Conservation (phyloP, 805 yeast genomes). For the Cyberlindnera mycetangii region DNA sequence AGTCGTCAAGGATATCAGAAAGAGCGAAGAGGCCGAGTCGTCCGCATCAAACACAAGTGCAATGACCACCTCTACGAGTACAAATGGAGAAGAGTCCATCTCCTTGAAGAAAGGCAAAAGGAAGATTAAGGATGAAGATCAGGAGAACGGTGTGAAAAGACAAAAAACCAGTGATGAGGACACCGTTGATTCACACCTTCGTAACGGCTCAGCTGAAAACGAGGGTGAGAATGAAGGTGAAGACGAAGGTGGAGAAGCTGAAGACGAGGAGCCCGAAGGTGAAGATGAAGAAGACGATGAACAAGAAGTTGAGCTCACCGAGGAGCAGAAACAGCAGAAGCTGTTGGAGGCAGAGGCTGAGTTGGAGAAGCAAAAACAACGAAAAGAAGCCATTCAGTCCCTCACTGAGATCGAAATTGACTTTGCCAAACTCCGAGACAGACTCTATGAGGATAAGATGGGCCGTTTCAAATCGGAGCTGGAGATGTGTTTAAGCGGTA, state of each 20-base stretch:
- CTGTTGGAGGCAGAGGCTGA: conserved; percentile 23
- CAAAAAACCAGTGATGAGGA: conserved; percentile 6
- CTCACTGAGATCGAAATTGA: conserved; percentile 79
- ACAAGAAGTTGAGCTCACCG: conserved; percentile 24
- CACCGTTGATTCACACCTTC: conserved; percentile 2
- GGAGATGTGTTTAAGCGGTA: conserved; percentile 80
- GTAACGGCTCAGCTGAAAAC: conserved; percentile 8
- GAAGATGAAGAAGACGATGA: conserved; percentile 23
- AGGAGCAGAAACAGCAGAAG: conserved; percentile 23
- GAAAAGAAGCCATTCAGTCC: conserved; percentile 66
- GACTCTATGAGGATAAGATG: conserved; percentile 79
- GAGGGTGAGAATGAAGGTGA: conserved; percentile 14
- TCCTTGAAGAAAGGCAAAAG: conserved; percentile 13
- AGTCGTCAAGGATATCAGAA: conserved; percentile 21
- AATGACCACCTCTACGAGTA: background rate
- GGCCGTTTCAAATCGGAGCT: conserved; percentile 75
- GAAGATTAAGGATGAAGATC: conserved; percentile 7
- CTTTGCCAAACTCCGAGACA: conserved; percentile 84
- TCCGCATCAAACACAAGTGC: background rate
- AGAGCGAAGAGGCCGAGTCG: conserved; percentile 12
- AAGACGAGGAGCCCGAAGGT: conserved; percentile 22
- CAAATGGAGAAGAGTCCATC: background rate
- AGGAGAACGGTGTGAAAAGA: conserved; percentile 18
- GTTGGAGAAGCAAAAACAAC: conserved; percentile 35
- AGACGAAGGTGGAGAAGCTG: conserved; percentile 12